phyloP scores from a whole-genome alignment of 1,139 yeast genomes.

The Candida sp. region DNA sequence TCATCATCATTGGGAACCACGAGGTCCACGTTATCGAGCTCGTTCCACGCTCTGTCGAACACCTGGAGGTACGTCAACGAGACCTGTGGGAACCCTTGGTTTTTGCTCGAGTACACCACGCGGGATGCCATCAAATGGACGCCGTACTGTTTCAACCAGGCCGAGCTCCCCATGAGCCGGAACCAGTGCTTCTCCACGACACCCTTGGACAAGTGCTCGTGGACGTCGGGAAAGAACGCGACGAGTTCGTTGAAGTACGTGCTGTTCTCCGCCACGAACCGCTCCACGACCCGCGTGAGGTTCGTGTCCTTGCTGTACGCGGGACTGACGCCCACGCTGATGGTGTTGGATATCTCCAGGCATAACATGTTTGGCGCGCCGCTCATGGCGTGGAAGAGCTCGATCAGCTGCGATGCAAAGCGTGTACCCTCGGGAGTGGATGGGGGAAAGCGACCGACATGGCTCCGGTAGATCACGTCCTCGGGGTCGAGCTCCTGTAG shows the following conservation, averaged over 20 bases:
- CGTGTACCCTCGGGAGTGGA: neutral
- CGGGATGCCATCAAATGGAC: conserved; percentile 42
- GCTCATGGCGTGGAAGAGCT: neutral
- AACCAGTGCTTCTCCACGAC: conserved; percentile 38
- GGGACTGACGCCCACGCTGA: neutral
- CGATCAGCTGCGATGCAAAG: neutral
- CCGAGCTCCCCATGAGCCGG: conserved; percentile 42
- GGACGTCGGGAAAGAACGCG: conserved; percentile 29
- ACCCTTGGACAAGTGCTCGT: conserved; percentile 26
- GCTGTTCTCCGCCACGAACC: conserved; percentile 11
- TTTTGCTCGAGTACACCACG: conserved; percentile 33
- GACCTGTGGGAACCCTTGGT: conserved; percentile 32
- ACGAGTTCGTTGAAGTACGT: conserved; percentile 27
- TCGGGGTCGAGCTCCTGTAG: neutral
- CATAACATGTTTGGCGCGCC: neutral
- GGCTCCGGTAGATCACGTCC: neutral
- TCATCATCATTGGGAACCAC: conserved; percentile 31
- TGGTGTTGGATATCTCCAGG: neutral
- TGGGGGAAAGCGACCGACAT: neutral
- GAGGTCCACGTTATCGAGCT: conserved; percentile 32
- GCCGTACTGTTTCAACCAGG: conserved; percentile 45
- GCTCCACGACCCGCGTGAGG: conserved; percentile 14
- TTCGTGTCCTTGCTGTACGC: conserved; percentile 11
- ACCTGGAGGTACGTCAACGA: conserved; percentile 42
- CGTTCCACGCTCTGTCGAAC: conserved; percentile 43